A percentile compares a stretch with the other conserved stretches of the same genome.
These are phyloP conservation scores for Acaromyces ingoldii DNA, from an alignment of 1,284 basidiomycete species.

Conservation along the genomic window DNA sequence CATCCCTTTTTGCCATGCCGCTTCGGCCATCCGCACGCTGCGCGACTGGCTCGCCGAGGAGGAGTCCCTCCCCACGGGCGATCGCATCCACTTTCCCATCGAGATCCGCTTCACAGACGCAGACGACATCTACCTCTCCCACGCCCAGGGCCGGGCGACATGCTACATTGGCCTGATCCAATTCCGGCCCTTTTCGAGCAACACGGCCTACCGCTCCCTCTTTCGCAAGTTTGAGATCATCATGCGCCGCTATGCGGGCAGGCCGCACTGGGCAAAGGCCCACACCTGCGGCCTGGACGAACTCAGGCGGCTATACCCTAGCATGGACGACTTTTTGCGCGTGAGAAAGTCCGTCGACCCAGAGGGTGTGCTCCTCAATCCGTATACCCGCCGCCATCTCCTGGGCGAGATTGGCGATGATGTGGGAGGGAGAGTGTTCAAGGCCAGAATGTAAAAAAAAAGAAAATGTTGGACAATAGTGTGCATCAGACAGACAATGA, in stretches of 20 bases:
- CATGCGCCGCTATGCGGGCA: conserved; percentile 67
- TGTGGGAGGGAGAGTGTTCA: conserved; percentile 26
- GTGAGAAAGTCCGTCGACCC: conserved; percentile 75
- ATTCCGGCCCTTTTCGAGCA: conserved; percentile 87
- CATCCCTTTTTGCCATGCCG: conserved; percentile 62
- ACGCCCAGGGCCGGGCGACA: conserved; percentile 71
- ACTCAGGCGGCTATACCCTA: conserved; percentile 70
- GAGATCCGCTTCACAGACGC: conserved; percentile 83
- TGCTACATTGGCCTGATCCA: conserved; percentile 96
- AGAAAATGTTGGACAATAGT: too few relatives aligned
- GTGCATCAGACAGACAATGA: too few relatives aligned
- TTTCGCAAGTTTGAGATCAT: conserved; percentile 77
- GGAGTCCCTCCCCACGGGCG: conserved; percentile 68
- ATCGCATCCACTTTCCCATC: conserved; percentile 84
- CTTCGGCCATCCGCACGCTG: conserved; percentile 68
- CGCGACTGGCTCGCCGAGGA: conserved; percentile 65
- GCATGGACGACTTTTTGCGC: conserved; percentile 71
- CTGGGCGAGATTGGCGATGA: conserved; percentile 52
- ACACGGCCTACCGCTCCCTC: conserved; percentile 76
- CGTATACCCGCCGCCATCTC: conserved; percentile 58
- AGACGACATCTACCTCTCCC: conserved; percentile 92
- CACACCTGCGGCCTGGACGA: conserved; percentile 69
- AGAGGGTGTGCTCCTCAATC: conserved; percentile 64
- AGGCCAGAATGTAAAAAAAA: too few relatives aligned
- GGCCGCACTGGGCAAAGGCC: conserved; percentile 96